Evolutionary conservation across 352 stramenopile genomes (phyloP).

Genomic region (Globisporangium takayamanum): DNA sequence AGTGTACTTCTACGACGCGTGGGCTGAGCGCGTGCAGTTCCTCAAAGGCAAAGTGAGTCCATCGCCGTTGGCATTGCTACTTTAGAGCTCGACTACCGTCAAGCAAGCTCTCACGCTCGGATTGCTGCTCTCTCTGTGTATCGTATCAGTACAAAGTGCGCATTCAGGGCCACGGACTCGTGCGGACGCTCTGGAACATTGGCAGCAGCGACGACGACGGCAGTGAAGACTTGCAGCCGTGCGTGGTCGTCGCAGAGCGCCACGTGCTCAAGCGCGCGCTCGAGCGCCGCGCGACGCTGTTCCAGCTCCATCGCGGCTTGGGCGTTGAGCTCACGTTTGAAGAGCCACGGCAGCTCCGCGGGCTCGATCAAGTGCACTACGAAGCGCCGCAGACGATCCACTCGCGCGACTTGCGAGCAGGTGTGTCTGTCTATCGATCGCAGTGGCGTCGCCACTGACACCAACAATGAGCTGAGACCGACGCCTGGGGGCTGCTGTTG

Average conservation of each 20-base stretch:
- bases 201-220: conserved; percentile 24
- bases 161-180: conserved; percentile 43
- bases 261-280: conserved; percentile 47
- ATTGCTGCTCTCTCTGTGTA: background rate
- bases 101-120: too few relatives aligned
- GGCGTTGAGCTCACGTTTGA: conserved; percentile 45
- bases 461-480: too few relatives aligned
- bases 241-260: conserved; percentile 50
- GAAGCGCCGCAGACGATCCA: conserved; percentile 32
- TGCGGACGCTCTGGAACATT: conserved; percentile 48
- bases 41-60: conserved; percentile 52
- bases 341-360: conserved; percentile 38
- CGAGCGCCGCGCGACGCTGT: conserved; percentile 23
- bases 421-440: background rate
- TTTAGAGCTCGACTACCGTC: too few relatives aligned
- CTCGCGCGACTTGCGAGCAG: conserved; percentile 27
- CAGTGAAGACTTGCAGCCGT: conserved; percentile 51
- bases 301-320: conserved; percentile 30
- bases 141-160: conserved; percentile 48
- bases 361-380: conserved; percentile 60
- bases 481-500: background rate
- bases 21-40: conserved; percentile 50
- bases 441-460: background rate
- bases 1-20: conserved; percentile 75
- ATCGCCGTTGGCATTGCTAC: background rate